Base-by-base conservation (phyloP, 148 eudicot genomes). In the Arctostaphylos glauca region DNA sequence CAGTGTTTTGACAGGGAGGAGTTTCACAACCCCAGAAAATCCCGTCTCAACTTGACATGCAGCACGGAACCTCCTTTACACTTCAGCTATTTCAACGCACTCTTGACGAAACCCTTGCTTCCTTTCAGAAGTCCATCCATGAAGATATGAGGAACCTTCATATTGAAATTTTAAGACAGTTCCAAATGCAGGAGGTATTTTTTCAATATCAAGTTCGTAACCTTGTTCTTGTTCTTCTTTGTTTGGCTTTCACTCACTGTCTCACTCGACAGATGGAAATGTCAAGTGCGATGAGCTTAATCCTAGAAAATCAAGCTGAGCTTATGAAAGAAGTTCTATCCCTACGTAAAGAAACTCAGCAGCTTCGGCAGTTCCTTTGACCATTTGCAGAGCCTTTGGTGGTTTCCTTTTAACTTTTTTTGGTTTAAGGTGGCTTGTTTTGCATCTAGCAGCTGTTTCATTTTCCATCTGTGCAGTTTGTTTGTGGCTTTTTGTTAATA, bases 81-180 rank as follows among this genome's bases (percentile, higher is more conserved):
- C 94, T 96, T 80, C 95, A 96, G 87, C 89, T 94, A 19, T 94
- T 96, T 84, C 97, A 96, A 84, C 97, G 91, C 55, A 90, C 95
- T 64, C 98, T 94, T 78, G 95, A 93, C 78, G 99, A 96, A 91
- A 91, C 97, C 75, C 98, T 96, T 87, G 83, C 92, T 79, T 93
- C 99, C 76, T 91, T 96, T 78, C 99, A 96, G 84, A 93, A 91
- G 85, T 92, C 98, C 77, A 89, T 94, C 77, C 99, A 94, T 79
- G 96, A 96, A 83, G 98, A 96, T 73, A 90, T 94, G 86, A 90
- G 98, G 78, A 96, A 94, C 82, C 99, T 96, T 83, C 99, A 96
- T 81, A 88, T 96, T 38, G 99, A 96, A 92, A 88, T 96, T 77
- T 84, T 96, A 77, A 93, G 99, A 74, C 99, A 96, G 81, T 92